Evolutionary conservation across 75 land plant species (phyloP).

Genomic region (Adiantum capillusveneris): DNA sequence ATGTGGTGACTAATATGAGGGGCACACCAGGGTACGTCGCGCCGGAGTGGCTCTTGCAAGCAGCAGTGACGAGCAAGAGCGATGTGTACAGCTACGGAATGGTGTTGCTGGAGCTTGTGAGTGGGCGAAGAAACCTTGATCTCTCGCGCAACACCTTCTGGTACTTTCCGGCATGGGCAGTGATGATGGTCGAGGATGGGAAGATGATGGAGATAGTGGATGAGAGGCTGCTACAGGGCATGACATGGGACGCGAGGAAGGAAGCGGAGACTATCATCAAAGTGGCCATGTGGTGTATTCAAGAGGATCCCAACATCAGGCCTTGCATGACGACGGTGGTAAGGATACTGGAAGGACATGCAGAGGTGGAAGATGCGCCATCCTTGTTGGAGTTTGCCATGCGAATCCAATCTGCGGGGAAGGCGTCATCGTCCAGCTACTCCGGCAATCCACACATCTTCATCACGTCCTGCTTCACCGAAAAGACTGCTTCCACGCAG

Average conservation of each 20-base stretch:
- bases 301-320: conserved; percentile 21
- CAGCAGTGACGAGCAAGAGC: conserved; percentile 28
- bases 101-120: conserved; percentile 32
- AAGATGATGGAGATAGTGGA: conserved; percentile 20
- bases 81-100: conserved; percentile 46
- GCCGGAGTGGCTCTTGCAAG: conserved; percentile 36
- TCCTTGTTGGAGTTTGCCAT: not conserved
- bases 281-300: conserved; percentile 42
- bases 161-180: conserved; percentile 23
- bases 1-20: conserved; percentile 37
- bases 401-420: not conserved
- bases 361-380: conserved; percentile 10
- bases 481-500: no score
- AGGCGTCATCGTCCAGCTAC: not conserved
- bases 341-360: conserved; percentile 25
- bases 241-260: conserved; percentile 3
- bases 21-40: conserved; percentile 47
- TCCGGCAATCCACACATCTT: no score
- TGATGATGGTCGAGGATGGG: conserved; percentile 14
- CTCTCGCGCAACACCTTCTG: not conserved
- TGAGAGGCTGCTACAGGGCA: not conserved
- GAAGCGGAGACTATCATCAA: conserved; percentile 21
- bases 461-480: no score
- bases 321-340: conserved; percentile 36
- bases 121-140: conserved; percentile 31